Evolutionary conservation across 2,329 filamentous ascomycete genomes (phyloP).

Genomic region (Didymella lethalis): DNA sequence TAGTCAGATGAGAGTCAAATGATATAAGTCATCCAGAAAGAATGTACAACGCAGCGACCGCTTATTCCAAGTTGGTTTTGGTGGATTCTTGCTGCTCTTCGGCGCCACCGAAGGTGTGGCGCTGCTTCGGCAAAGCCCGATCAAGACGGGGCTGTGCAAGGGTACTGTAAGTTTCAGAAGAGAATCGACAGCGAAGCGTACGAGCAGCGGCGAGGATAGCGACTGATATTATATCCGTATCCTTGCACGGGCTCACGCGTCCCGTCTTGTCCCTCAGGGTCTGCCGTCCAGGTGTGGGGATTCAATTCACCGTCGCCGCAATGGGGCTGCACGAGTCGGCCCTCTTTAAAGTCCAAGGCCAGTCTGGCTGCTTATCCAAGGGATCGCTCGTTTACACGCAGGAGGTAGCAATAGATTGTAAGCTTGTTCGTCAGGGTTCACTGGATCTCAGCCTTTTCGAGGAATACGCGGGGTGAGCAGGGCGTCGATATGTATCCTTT

Average conservation of each 20-base stretch:
- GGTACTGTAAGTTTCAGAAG: constrained; percentile 30
- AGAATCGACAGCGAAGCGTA: constrained; percentile 39
- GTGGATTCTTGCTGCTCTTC: constrained; percentile 39
- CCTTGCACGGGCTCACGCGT: constrained; percentile 36
- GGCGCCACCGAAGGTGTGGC: constrained; percentile 44
- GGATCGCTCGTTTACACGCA: constrained; percentile 31
- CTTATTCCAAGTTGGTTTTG: constrained; percentile 40
- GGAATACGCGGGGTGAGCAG: constrained; percentile 37
- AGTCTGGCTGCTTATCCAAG: constrained; percentile 32
- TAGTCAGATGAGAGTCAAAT: constrained; percentile 37
- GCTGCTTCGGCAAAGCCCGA: constrained; percentile 43
- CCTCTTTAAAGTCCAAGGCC: constrained; percentile 30
- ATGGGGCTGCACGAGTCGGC: constrained; percentile 42
- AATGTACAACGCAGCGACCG: constrained; percentile 37
- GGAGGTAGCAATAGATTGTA: constrained; percentile 20
- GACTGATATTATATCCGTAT: constrained; percentile 40
- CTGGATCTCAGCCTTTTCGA: constrained; percentile 41
- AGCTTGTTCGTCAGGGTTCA: constrained; percentile 26
- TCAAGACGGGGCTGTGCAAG: constrained; percentile 42
- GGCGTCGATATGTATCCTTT: constrained; percentile 45
- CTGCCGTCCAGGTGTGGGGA: constrained; percentile 42
- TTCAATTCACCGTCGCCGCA: constrained; percentile 40
- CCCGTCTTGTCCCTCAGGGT: constrained; percentile 36
- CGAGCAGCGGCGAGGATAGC: constrained; percentile 32
- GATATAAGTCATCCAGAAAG: constrained; percentile 43